phyloP scores from a whole-genome alignment of 2,329 filamentous ascomycete species.

The Torrubiella hemipterigena region DNA sequence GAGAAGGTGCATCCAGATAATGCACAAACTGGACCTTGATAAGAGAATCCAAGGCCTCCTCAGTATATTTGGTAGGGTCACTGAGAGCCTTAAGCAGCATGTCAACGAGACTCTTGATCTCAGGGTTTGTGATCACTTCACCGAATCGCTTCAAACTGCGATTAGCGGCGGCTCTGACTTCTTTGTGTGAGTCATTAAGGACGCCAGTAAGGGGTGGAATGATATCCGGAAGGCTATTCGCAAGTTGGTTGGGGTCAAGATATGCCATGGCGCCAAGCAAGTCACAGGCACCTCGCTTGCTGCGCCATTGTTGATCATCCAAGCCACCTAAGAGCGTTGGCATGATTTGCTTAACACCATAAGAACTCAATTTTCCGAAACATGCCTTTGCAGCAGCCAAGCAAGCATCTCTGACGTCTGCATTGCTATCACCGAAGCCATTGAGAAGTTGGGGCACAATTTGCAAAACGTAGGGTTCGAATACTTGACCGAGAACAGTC shows the following conservation, averaged over 20 bases:
- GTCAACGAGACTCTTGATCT: constrained; percentile 85
- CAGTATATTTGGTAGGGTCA: constrained; percentile 93
- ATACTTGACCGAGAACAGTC: constrained; percentile 71
- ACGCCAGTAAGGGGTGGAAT: constrained; percentile 92
- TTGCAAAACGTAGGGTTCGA: constrained; percentile 94
- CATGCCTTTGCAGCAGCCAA: constrained; percentile 88
- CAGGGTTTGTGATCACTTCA: constrained; percentile 95
- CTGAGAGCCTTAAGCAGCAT: constrained; percentile 93
- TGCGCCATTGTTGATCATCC: constrained; percentile 93
- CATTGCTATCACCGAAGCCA: constrained; percentile 79
- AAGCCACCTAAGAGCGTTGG: constrained; percentile 85
- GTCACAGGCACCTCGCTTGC: constrained; percentile 96
- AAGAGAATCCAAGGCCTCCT: constrained; percentile 82
- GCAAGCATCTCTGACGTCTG: constrained; percentile 86
- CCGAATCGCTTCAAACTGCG: constrained; percentile 95
- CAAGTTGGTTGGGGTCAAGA: constrained; percentile 87
- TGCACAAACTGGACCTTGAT: constrained; percentile 99
- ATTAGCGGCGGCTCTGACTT: constrained; percentile 85
- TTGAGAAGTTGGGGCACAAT: constrained; percentile 82
- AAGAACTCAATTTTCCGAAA: constrained; percentile 87
- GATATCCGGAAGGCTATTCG: constrained; percentile 84
- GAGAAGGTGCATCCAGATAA: constrained; percentile 92
- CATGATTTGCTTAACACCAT: constrained; percentile 87
- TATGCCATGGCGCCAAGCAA: constrained; percentile 97
- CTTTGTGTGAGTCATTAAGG: constrained; percentile 95